Evolutionary conservation across 1,284 basidiomycete genomes (phyloP).

Genomic region (Apiotrichum laibachii): DNA sequence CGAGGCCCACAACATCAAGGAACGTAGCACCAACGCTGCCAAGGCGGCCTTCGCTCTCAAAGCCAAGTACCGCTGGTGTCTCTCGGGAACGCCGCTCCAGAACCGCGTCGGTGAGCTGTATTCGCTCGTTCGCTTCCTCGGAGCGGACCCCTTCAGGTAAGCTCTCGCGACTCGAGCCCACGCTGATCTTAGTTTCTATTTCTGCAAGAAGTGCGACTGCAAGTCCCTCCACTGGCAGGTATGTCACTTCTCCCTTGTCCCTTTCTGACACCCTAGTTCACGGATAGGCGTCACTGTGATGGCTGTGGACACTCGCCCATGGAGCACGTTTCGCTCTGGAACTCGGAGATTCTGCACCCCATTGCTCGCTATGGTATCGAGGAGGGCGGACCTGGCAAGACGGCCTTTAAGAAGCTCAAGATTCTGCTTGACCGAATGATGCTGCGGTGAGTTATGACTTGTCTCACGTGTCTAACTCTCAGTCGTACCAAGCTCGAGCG

Average conservation of each 20-base stretch:
- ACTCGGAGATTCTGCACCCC: slow-evolving; percentile 84
- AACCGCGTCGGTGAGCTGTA: slow-evolving; percentile 98
- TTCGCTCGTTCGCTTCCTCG: slow-evolving; percentile 84
- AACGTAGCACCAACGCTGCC: slow-evolving; percentile 90
- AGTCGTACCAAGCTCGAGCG: slow-evolving; percentile 70
- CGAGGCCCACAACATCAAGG: slow-evolving; percentile 98
- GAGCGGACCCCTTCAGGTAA: slow-evolving; percentile 74
- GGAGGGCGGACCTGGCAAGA: slow-evolving; percentile 68
- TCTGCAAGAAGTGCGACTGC: slow-evolving; percentile 68
- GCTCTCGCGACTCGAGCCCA: background rate
- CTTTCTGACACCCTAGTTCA: slow-evolving; percentile 57
- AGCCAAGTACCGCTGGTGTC: slow-evolving; percentile 84
- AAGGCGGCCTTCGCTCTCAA: slow-evolving; percentile 90
- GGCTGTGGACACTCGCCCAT: slow-evolving; percentile 91
- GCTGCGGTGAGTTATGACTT: slow-evolving; percentile 60
- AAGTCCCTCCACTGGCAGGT: slow-evolving; percentile 57
- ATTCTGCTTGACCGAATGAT: slow-evolving; percentile 92
- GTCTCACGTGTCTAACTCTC: background rate
- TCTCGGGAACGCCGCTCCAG: slow-evolving; percentile 96
- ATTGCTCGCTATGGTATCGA: slow-evolving; percentile 70
- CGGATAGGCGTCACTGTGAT: slow-evolving; percentile 78
- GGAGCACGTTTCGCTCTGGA: slow-evolving; percentile 69
- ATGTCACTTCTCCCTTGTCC: slow-evolving; percentile 31
- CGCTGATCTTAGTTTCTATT: slow-evolving; percentile 62
- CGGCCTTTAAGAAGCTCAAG: slow-evolving; percentile 86